Evolutionary conservation across 495 filamentous ascomycete species (phyloP).

Genomic region (Tuber microsphaerosporum): DNA sequence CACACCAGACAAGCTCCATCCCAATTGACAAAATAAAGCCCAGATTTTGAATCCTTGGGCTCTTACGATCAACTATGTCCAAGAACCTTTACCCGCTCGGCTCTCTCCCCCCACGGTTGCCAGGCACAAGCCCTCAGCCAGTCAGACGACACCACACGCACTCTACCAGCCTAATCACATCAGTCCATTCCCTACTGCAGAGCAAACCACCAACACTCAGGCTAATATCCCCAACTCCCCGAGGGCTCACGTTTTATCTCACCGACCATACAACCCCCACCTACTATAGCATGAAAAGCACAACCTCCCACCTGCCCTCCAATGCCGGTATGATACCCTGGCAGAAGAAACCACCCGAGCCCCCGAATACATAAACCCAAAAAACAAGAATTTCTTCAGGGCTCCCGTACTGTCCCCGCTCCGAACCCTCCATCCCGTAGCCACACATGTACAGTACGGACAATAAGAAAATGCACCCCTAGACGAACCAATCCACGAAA

Average conservation of each 20-base stretch:
- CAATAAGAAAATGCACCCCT: background rate
- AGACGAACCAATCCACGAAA: background rate
- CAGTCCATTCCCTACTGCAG: background rate
- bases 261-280: background rate
- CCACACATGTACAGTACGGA: background rate
- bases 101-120: background rate
- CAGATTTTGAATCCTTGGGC: background rate
- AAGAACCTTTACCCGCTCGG: background rate
- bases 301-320: background rate
- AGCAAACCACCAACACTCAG: background rate
- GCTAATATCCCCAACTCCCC: background rate
- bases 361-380: background rate
- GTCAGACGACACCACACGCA: background rate
- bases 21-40: background rate
- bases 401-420: background rate
- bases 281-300: background rate
- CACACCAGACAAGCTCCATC: background rate
- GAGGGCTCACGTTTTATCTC: background rate
- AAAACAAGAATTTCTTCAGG: background rate
- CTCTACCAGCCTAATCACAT: background rate
- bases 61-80: background rate
- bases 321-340: background rate
- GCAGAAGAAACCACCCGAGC: background rate
- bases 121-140: background rate
- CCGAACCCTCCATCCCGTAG: background rate